A percentile compares a stretch with the other conserved stretches of the same genome.
phyloP scores from a whole-genome alignment of 495 filamentous ascomycete species.

The Tuber indicum region DNA sequence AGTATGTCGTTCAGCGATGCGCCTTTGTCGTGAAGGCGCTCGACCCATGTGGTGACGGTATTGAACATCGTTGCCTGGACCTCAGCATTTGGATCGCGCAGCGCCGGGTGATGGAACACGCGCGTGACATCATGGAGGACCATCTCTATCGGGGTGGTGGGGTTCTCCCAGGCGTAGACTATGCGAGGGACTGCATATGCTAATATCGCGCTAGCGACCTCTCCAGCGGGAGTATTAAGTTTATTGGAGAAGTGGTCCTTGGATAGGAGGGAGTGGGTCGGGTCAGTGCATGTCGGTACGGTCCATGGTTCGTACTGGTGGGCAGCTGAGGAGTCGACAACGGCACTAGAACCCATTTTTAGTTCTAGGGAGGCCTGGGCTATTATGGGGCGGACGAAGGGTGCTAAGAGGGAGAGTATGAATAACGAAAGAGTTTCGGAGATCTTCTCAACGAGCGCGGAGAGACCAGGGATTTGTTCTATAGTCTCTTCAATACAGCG shows the following conservation, averaged over 20 bases:
- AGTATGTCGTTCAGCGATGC: constrained; percentile 61
- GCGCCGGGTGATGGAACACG: constrained; percentile 83
- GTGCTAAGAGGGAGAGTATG: constrained; percentile 78
- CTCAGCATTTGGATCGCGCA: constrained; percentile 63
- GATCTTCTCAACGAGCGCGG: constrained; percentile 79
- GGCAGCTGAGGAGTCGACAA: constrained; percentile 71
- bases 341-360: constrained; percentile 71
- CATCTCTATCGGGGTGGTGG: constrained; percentile 66
- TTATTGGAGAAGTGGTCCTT: constrained; percentile 97
- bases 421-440: constrained; percentile 86
- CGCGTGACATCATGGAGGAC: constrained; percentile 68
- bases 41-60: constrained; percentile 69
- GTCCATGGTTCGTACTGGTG: constrained; percentile 91
- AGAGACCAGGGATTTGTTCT: constrained; percentile 85
- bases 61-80: constrained; percentile 82
- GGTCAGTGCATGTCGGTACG: constrained; percentile 75
- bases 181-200: constrained; percentile 80
- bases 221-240: constrained; percentile 78
- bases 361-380: constrained; percentile 72
- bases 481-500: constrained; percentile 73
- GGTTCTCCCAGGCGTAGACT: constrained; percentile 84
- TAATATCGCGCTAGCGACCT: constrained; percentile 69
- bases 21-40: constrained; percentile 57
- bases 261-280: constrained; percentile 87
- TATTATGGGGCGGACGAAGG: constrained; percentile 86